Base-by-base conservation (phyloP, 176 grass and related monocot genomes). In the Pontederia paniculata region DNA sequence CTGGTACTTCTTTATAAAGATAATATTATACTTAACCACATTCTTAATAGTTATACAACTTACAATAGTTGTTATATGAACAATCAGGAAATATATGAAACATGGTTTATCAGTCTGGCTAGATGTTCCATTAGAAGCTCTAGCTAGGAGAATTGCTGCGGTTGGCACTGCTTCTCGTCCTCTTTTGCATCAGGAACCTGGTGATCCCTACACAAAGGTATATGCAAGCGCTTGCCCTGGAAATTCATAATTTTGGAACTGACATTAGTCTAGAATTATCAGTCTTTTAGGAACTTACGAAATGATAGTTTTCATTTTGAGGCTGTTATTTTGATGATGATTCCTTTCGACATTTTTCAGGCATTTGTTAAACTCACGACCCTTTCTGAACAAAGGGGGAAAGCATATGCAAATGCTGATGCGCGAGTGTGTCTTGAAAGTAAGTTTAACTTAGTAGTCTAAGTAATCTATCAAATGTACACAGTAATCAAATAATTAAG, bases 381-480 rank as follows among this genome's bases (percentile, higher is more conserved):
- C 1, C 93, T 98, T 9, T 77, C 76, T 1, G 86, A 91, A 75
- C 80, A 91, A 76, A 91, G 86, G 68, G 83, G 84, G 0, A 77
- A 84, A 69, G 83, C 80, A 43, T 98, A 98, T 75, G 86, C 86
- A 63, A 98, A 88, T 67, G 93, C 93, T 0, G 93, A 98, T 71
- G 80, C 80, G 12, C 84, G 93, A 61, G 80, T 91, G 63, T 98
- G 80, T 54, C 77, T 91, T 2, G 80, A 91, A 98, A 77, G 93
- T 98, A 84, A 59, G 66, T 77, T 76, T 55, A 51, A 11, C 42
- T 44, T 58, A 15, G 70, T 43, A 8, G 10, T 44, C 6, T 18
- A 37, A 17, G 3, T 16, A 59, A 42, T 59, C 14, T 48, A 4
- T 2, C 28, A 59, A 59, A 12, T 11, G 18, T 54, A n/a, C 17